A percentile compares a stretch with the other conserved stretches of the same genome.
phyloP scores from a whole-genome alignment of 1,284 basidiomycete species.

The Agroathelia rolfsii region DNA sequence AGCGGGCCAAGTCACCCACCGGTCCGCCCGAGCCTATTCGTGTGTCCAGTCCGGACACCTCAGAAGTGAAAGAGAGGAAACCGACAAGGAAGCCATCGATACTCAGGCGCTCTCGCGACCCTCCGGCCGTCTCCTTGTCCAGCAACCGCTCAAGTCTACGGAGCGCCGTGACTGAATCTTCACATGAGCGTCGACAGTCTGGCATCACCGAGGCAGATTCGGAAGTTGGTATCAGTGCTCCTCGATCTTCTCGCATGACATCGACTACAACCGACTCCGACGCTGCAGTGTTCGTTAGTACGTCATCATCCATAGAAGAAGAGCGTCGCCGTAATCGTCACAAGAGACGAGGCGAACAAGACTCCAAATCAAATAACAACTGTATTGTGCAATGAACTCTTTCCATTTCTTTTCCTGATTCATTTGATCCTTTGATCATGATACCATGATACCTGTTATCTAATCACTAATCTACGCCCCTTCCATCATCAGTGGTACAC shows the following conservation, averaged over 20 bases:
- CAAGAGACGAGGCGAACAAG: constrained; percentile 28
- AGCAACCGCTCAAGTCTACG: constrained; percentile 37
- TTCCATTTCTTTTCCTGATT: constrained; percentile 4
- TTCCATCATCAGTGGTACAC: no score
- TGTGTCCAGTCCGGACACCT: neutral
- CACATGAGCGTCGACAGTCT: constrained; percentile 20
- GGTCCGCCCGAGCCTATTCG: constrained; percentile 19
- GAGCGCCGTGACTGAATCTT: constrained; percentile 32
- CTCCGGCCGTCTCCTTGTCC: constrained; percentile 38
- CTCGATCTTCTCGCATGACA: no score
- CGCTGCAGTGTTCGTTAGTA: no score
- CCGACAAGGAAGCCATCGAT: constrained; percentile 20
- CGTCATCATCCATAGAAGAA: constrained; percentile 7
- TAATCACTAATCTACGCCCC: no score
- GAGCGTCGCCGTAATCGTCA: constrained; percentile 14
- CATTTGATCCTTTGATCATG: constrained; percentile 7
- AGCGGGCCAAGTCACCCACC: constrained; percentile 41
- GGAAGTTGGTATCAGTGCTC: constrained; percentile 13
- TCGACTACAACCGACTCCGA: no score
- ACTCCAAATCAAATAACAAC: constrained; percentile 27
- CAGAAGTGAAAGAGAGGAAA: constrained; percentile 19
- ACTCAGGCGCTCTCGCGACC: constrained; percentile 26
- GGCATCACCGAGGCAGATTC: constrained; percentile 18
- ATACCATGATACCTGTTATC: no score
- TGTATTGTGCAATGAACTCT: constrained; percentile 32